A percentile compares a stretch with the other conserved stretches of the same genome.
These are phyloP conservation scores for Huntiella omanensis DNA, from an alignment of 2,329 filamentous ascomycete genomes.

Conservation along the genomic window DNA sequence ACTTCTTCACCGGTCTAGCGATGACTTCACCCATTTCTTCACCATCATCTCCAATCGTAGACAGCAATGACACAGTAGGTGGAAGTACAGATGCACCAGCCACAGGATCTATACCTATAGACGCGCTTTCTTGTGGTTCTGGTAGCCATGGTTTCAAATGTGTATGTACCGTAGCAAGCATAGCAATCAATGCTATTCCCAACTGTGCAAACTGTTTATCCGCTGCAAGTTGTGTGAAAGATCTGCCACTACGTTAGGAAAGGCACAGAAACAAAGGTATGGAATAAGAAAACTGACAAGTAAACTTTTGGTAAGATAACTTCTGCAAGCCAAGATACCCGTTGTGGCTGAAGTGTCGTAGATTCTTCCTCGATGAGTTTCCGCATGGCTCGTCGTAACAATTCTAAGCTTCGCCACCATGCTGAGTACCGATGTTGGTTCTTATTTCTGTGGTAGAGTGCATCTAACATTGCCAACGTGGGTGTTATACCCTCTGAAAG, in stretches of 20 bases:
- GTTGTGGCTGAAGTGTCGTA: conserved; percentile 9
- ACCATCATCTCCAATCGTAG: too few relatives aligned
- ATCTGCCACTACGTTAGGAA: conserved; percentile 19
- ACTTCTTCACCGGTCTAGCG: too few relatives aligned
- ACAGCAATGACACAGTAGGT: too few relatives aligned
- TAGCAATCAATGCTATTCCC: conserved; percentile 47
- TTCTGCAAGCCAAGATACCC: conserved; percentile 16
- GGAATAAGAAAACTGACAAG: conserved; percentile 16
- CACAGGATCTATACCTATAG: background rate
- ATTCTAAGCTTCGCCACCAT: conserved; percentile 62
- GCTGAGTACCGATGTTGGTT: conserved; percentile 70
- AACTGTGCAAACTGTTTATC: conserved; percentile 56
- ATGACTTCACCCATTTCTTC: too few relatives aligned
- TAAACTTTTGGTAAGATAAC: conserved; percentile 20
- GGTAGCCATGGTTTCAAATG: conserved; percentile 1
- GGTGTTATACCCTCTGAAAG: conserved; percentile 18
- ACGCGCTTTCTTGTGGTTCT: background rate
- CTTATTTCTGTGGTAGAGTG: conserved; percentile 66
- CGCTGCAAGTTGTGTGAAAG: conserved; percentile 51
- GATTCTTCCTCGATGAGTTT: conserved; percentile 26
- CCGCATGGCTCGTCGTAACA: conserved; percentile 47
- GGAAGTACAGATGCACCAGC: too few relatives aligned
- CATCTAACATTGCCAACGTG: conserved; percentile 40
- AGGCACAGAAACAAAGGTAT: background rate
- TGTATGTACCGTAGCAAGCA: conserved; percentile 35